Base-by-base conservation (phyloP, 108 stramenopile genomes). In the Epithemia pelagica region DNA sequence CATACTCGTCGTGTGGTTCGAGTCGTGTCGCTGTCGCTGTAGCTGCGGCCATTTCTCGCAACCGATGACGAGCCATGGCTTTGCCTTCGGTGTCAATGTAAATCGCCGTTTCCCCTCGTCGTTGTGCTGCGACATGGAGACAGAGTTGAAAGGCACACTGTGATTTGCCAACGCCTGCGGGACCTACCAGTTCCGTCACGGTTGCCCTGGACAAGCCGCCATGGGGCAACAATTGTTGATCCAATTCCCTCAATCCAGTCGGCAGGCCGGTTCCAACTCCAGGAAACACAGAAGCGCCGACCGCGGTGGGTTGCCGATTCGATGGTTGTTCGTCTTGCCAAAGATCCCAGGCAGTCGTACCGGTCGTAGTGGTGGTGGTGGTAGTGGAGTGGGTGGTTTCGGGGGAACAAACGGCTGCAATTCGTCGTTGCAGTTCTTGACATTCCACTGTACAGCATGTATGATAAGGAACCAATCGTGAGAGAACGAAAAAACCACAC, bases 111-210 rank as follows among this genome's bases (percentile, higher is more conserved):
- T 83, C 83, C 24, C 74, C 71, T 1, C 68, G 63, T 30, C 57
- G 79, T 25, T 88, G 87, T n/a, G 90, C 88, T 56, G 70, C 58
- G 15, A 10, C 15, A 10, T 46, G 37, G 2, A 88, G 60, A 52
- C 79, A 77, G 22, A 94, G 70, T 68, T 91, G 89, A 54, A 89
- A 73, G 28, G 82, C 83, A 27, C 91, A 67, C 52, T 91, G 90
- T 2, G 89, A 89, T 74, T 94, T 94, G 20, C 93, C 90, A 0
- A 71, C 76, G 22, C 90, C 88, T 7, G 93, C 82, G 37, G 75
- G 52, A 22, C 93, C 93, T 0, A 86, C 81, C 22, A 94, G 10
- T 72, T 94, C 92, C 32, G 86, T 79, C 22, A 94, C 64, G 46
- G 77, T 77, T 1, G 82, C 78, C 18, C 85, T 32, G 0, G 84